phyloP scores from a whole-genome alignment of 441 rosid species.

The Pelargonium fulgidum region DNA sequence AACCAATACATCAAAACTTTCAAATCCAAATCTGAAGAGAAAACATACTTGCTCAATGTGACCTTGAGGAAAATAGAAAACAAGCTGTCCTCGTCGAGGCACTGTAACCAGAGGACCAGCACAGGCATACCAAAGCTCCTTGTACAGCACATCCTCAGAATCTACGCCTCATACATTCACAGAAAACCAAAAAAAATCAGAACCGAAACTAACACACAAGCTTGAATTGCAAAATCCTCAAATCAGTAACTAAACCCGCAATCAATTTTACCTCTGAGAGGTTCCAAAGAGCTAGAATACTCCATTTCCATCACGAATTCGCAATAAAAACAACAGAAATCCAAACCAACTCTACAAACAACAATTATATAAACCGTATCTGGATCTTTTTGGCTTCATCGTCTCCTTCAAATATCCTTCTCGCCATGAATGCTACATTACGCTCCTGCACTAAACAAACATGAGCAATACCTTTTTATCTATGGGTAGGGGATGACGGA shows the following conservation, averaged over 20 bases:
- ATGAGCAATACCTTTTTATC: too few relatives aligned
- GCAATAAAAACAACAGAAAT: too few relatives aligned
- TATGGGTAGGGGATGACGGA: too few relatives aligned
- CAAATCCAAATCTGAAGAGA: background rate
- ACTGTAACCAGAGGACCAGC: constrained; percentile 97
- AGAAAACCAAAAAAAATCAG: background rate
- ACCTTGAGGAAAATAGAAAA: constrained; percentile 92
- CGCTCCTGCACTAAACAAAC: too few relatives aligned
- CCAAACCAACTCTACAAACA: background rate
- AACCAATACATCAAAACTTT: background rate
- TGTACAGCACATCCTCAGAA: constrained; percentile 68
- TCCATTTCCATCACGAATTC: background rate
- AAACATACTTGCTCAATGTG: constrained; percentile 83
- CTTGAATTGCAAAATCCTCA: background rate
- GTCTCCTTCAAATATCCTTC: background rate
- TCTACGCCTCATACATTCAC: constrained; percentile 30
- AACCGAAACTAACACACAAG: background rate
- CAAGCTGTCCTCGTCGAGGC: constrained; percentile 75
- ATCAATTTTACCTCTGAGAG: background rate
- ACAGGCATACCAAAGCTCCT: constrained; percentile 97
- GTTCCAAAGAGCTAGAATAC: background rate
- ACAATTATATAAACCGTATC: too few relatives aligned
- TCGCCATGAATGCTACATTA: background rate
- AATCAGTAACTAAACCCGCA: background rate
- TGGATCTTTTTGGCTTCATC: background rate